Evolutionary conservation across 257 asterid species (phyloP).

Genomic region (Solanum bulbocastanum): DNA sequence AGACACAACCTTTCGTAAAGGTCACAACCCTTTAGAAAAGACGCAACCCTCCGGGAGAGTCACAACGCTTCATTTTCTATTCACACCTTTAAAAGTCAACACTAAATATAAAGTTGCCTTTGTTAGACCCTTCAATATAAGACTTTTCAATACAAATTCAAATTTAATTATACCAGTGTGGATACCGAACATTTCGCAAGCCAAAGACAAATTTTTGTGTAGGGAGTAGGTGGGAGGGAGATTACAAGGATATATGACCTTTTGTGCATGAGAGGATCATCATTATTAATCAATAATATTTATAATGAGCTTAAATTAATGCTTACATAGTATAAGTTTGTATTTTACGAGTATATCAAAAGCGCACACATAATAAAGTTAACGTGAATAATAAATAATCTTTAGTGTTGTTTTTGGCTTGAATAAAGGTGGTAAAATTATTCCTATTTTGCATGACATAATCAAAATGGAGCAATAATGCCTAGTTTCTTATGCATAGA

Average conservation of each 20-base stretch:
- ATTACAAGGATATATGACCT: neutral
- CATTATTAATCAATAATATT: neutral
- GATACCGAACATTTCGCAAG: rapidly evolving
- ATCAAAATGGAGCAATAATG: neutral
- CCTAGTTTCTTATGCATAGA: neutral
- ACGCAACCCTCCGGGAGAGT: too few species aligned
- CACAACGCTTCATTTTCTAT: too few species aligned
- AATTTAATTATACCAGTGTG: neutral
- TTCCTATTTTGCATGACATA: neutral
- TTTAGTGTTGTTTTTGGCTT: neutral
- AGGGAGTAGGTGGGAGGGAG: neutral
- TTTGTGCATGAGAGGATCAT: neutral
- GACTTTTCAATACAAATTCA: neutral
- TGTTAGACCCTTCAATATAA: neutral
- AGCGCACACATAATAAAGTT: neutral
- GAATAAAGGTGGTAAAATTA: neutral
- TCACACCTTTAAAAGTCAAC: too few species aligned
- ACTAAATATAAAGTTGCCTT: neutral
- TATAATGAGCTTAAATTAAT: neutral
- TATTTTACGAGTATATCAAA: neutral
- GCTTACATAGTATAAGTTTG: neutral
- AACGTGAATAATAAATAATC: neutral
- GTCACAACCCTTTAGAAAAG: too few species aligned
- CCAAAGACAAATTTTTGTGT: neutral
- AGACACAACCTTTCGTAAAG: too few species aligned